Conservation (phyloP, 495 filamentous ascomycete genomes). For the Neurospora pannonica region DNA sequence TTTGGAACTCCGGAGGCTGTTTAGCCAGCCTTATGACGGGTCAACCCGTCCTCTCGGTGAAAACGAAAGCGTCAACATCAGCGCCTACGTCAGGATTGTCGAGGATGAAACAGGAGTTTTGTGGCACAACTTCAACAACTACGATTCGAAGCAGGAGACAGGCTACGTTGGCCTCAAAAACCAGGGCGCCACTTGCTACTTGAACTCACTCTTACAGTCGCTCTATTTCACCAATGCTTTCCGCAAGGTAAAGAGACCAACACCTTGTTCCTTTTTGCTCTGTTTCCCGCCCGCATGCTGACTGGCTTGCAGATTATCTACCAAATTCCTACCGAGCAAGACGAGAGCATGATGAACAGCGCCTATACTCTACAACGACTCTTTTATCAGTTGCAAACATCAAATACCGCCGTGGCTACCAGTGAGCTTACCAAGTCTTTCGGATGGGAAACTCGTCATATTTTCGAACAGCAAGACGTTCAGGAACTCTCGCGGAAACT, state of each 20-base stretch:
- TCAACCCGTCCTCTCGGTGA: conserved; percentile 73
- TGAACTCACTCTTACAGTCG: conserved; percentile 95
- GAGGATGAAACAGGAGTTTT: conserved; percentile 98
- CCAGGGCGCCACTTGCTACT: conserved; percentile 95
- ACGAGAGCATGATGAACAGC: conserved; percentile 72
- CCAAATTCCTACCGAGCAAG: conserved; percentile 82
- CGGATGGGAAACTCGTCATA: conserved; percentile 95
- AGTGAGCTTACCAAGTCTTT: conserved; percentile 91
- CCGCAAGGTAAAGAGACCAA: conserved; percentile 57
- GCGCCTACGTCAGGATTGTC: conserved; percentile 85
- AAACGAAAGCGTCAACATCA: conserved; percentile 75
- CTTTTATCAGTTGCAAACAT: conserved; percentile 89
- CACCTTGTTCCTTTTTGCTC: background rate
- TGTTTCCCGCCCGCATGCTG: background rate
- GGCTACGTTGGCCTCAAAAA: conserved; percentile 96
- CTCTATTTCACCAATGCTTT: conserved; percentile 97
- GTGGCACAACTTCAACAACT: conserved; percentile 98
- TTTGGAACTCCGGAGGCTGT: conserved; percentile 73
- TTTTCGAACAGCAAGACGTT: conserved; percentile 98
- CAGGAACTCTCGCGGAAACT: conserved; percentile 93
- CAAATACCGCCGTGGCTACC: conserved; percentile 69
- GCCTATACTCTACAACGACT: conserved; percentile 90
- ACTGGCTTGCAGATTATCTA: conserved; percentile 67
- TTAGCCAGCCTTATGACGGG: conserved; percentile 53
- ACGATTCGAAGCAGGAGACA: conserved; percentile 97